A percentile compares a stretch with the other conserved stretches of the same genome.
Evolutionary conservation across 78 protist genomes (phyloP).

Genomic region (Isochrysis galbana): DNA sequence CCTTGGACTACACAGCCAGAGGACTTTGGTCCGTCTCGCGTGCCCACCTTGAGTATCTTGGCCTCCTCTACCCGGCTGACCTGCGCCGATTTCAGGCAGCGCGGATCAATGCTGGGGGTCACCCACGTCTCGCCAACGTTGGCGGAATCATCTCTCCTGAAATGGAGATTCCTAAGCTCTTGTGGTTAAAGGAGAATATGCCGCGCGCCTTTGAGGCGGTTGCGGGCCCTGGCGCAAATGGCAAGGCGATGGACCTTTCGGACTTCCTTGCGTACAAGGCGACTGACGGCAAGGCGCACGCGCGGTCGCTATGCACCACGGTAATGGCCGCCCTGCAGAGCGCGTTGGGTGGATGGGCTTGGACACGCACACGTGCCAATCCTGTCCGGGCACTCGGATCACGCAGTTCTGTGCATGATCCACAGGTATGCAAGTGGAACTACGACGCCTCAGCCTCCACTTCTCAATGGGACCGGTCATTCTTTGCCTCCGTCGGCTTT

Average conservation of each 20-base stretch:
- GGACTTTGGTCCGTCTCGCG: too few relatives aligned
- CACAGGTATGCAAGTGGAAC: conserved; percentile 62
- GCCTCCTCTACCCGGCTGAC: too few relatives aligned
- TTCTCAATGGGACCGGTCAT: background rate
- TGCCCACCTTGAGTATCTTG: too few relatives aligned
- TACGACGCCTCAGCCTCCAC: background rate
- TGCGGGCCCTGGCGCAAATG: background rate
- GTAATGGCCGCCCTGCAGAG: too few relatives aligned
- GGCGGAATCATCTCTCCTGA: conserved; percentile 56
- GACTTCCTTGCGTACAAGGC: conserved; percentile 45
- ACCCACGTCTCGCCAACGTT: conserved; percentile 35
- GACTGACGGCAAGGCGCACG: background rate
- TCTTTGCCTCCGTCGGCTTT: conserved; percentile 13
- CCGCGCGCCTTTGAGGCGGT: conserved; percentile 23
- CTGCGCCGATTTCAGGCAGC: conserved; percentile 35
- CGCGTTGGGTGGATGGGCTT: too few relatives aligned
- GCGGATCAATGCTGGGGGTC: conserved; percentile 20
- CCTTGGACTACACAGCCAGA: too few relatives aligned
- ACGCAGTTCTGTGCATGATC: too few relatives aligned
- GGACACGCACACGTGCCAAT: too few relatives aligned
- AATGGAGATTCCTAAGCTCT: conserved; percentile 54
- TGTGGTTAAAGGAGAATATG: conserved; percentile 47
- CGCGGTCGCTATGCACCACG: conserved; percentile 51
- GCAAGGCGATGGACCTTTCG: conserved; percentile 39
- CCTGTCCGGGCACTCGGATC: too few relatives aligned